Evolutionary conservation across 1,139 yeast genomes (phyloP).

Genomic region (Candida neerlandica): DNA sequence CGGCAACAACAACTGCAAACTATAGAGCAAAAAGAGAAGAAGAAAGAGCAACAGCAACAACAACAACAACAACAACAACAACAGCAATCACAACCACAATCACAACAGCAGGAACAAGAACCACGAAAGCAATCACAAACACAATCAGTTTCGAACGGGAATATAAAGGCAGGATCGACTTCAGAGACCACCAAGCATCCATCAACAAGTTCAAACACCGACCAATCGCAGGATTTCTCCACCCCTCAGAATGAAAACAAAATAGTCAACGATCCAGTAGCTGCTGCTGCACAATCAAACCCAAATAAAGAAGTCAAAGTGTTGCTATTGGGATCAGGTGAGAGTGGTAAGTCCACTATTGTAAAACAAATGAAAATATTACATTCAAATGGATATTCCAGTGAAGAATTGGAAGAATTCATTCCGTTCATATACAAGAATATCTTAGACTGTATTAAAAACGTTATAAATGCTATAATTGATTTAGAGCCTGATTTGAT

Average conservation of each 20-base stretch:
- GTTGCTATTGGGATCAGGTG: constrained; percentile 74
- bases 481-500: constrained; percentile 54
- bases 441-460: constrained; percentile 65
- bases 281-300: constrained; percentile 14
- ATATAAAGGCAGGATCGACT: constrained; percentile 7
- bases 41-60: constrained; percentile 4
- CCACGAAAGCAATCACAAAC: constrained; percentile 6
- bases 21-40: constrained; percentile 8
- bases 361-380: constrained; percentile 74
- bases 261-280: constrained; percentile 15
- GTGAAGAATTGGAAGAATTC: constrained; percentile 64
- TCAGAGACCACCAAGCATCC: constrained; percentile 7
- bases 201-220: constrained; percentile 12
- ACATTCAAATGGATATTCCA: constrained; percentile 69
- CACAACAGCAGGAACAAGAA: constrained; percentile 8
- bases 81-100: constrained; percentile 6
- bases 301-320: constrained; percentile 55
- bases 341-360: constrained; percentile 77
- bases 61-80: constrained; percentile 6
- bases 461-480: constrained; percentile 57
- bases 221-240: constrained; percentile 8
- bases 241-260: constrained; percentile 2
- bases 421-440: constrained; percentile 72
- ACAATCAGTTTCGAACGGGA: constrained; percentile 9
- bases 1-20: constrained; percentile 18